phyloP scores from a whole-genome alignment of 345 rosid genomes.

The Pugionium cornutum region DNA sequence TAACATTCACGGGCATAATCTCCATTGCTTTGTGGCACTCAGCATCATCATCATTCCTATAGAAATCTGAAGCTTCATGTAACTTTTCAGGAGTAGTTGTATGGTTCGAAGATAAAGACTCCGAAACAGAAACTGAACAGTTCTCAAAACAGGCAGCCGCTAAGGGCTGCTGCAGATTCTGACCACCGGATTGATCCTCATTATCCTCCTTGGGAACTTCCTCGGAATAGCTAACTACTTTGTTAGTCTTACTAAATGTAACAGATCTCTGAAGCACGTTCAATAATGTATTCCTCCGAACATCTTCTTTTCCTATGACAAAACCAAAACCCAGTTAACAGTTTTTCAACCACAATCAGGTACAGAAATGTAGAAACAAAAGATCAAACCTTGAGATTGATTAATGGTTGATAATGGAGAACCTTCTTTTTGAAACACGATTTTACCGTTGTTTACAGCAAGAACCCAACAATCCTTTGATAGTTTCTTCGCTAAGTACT shows the following conservation, averaged over 20 bases:
- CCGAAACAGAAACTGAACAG: constrained; percentile 63
- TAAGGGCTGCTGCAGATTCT: constrained; percentile 50
- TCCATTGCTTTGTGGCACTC: constrained; percentile 52
- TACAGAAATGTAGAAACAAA: background rate
- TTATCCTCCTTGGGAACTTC: constrained; percentile 24
- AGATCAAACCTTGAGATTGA: constrained; percentile 48
- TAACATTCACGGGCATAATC: constrained; percentile 50
- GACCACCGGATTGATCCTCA: constrained; percentile 31
- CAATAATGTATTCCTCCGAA: constrained; percentile 50
- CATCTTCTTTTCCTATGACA: constrained; percentile 52
- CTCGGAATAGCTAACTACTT: constrained; percentile 44
- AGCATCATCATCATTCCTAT: constrained; percentile 28
- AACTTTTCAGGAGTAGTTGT: constrained; percentile 16
- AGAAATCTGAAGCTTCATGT: constrained; percentile 9
- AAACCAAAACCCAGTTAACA: background rate
- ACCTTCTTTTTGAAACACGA: constrained; percentile 66
- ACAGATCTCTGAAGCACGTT: constrained; percentile 57
- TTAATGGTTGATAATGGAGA: constrained; percentile 36
- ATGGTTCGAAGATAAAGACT: constrained; percentile 31
- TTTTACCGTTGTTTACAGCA: constrained; percentile 78
- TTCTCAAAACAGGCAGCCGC: constrained; percentile 43
- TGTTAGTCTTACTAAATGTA: constrained; percentile 49
- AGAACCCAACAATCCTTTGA: constrained; percentile 57
- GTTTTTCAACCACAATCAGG: too few relatives aligned
- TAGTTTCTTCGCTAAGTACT: constrained; percentile 79